Evolutionary conservation across 495 filamentous ascomycete species (phyloP).

Genomic region (Jackrogersella multiformis): DNA sequence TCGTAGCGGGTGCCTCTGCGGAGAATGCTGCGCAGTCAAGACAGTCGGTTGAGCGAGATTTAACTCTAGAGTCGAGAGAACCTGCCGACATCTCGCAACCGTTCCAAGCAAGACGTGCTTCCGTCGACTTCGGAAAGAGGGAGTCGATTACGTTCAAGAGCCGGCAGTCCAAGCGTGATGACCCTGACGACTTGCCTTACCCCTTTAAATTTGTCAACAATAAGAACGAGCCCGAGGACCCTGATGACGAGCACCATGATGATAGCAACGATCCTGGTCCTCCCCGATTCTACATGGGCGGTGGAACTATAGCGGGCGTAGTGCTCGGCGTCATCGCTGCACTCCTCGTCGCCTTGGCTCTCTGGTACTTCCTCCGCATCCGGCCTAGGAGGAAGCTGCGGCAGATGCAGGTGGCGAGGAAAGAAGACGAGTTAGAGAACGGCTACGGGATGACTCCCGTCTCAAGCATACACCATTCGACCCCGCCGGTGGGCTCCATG

Average conservation of each 20-base stretch:
- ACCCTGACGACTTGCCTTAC: background rate
- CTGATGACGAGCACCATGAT: conserved; percentile 3
- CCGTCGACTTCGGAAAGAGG: background rate
- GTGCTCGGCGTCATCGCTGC: conserved; percentile 27
- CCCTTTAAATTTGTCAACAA: background rate
- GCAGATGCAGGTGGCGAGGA: conserved; percentile 3
- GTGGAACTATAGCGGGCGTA: conserved; percentile 14
- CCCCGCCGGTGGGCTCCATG: background rate
- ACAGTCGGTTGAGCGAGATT: background rate
- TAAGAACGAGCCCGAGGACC: background rate
- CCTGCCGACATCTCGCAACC: background rate
- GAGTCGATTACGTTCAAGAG: background rate
- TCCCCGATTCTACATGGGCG: background rate
- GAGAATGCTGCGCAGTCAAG: conserved; percentile 1
- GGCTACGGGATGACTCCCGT: conserved; percentile 11
- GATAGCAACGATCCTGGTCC: background rate
- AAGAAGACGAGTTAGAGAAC: conserved; percentile 32
- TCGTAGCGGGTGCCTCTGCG: conserved; percentile 26
- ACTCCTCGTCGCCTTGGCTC: conserved; percentile 13
- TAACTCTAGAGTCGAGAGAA: conserved; percentile 11
- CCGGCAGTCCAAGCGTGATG: conserved; percentile 3
- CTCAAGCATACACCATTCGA: background rate
- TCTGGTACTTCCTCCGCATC: conserved; percentile 35
- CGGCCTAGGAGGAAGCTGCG: conserved; percentile 30
- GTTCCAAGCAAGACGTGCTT: conserved; percentile 5